Percentiles rank a stretch among this genome's conserved stretches.
Conservation (phyloP, 2,329 filamentous ascomycete genomes). For the Sporothrix sp. region DNA sequence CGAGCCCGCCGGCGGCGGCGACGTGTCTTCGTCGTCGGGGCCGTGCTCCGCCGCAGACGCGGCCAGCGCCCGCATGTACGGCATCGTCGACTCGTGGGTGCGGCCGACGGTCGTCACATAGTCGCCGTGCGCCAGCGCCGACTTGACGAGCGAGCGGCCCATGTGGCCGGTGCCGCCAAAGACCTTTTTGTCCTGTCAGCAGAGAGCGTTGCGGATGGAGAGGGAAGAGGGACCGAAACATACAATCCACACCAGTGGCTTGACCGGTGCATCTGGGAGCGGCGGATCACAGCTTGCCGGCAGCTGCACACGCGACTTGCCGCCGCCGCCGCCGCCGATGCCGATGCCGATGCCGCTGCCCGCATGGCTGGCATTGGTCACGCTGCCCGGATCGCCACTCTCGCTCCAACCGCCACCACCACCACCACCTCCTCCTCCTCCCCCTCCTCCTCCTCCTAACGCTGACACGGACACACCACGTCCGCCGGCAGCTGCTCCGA, state of each 20-base stretch:
- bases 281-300: slow-evolving; percentile 84
- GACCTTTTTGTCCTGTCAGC: slow-evolving; percentile 43
- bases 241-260: slow-evolving; percentile 83
- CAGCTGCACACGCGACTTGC: slow-evolving; percentile 45
- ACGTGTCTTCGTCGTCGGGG: slow-evolving; percentile 41
- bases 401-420: not conserved
- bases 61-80: slow-evolving; percentile 61
- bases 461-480: too few species aligned
- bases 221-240: too few species aligned
- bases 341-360: not conserved
- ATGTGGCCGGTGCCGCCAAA: slow-evolving; percentile 98
- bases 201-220: not conserved
- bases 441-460: not conserved
- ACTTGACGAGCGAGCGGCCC: slow-evolving; percentile 80
- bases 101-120: slow-evolving; percentile 79
- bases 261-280: slow-evolving; percentile 55
- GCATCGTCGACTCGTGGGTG: slow-evolving; percentile 62
- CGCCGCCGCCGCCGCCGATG: not conserved
- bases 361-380: not conserved
- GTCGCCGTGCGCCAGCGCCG: slow-evolving; percentile 70
- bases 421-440: not conserved
- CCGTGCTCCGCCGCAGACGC: slow-evolving; percentile 35
- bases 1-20: slow-evolving; percentile 24
- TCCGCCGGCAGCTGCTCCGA: too few species aligned
- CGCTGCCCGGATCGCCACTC: not conserved